These are phyloP conservation scores for Dothistroma pini DNA, from an alignment of 2,329 filamentous ascomycete species.

Conservation along the genomic window DNA sequence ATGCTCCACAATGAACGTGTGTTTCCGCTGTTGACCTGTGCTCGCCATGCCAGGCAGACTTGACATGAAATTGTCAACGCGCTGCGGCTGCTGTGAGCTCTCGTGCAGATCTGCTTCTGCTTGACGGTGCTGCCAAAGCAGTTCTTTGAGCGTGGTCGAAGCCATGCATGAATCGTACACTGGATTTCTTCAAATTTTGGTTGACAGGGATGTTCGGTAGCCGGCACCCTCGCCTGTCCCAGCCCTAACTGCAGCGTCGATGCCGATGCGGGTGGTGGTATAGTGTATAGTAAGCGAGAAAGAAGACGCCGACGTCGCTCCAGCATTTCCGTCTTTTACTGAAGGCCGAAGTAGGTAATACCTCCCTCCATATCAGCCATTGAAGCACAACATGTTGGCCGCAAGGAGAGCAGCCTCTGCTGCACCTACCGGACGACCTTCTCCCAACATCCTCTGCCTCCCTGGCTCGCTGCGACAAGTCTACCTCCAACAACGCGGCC, in stretches of 20 bases:
- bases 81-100: background rate
- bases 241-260: background rate
- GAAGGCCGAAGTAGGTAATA: background rate
- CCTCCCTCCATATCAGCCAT: slow-evolving; percentile 8
- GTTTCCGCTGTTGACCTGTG: slow-evolving; percentile 12
- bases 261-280: background rate
- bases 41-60: slow-evolving; percentile 8
- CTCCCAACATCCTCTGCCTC: slow-evolving; percentile 14
- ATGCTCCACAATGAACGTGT: slow-evolving; percentile 93
- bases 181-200: background rate
- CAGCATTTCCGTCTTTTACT: background rate
- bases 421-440: slow-evolving; percentile 11
- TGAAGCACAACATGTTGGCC: slow-evolving; percentile 24
- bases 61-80: background rate
- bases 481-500: slow-evolving; percentile 25
- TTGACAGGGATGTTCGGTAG: background rate
- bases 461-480: slow-evolving; percentile 25
- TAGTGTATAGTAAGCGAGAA: slow-evolving; percentile 1
- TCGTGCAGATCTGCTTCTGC: background rate
- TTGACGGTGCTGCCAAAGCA: slow-evolving; percentile 1
- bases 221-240: too few relatives aligned
- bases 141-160: background rate
- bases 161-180: background rate
- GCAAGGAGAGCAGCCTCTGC: slow-evolving; percentile 24
- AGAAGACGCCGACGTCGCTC: slow-evolving; percentile 8